Conservation (phyloP, 1,139 yeast species). For the Arxiozyma heterogenica region DNA sequence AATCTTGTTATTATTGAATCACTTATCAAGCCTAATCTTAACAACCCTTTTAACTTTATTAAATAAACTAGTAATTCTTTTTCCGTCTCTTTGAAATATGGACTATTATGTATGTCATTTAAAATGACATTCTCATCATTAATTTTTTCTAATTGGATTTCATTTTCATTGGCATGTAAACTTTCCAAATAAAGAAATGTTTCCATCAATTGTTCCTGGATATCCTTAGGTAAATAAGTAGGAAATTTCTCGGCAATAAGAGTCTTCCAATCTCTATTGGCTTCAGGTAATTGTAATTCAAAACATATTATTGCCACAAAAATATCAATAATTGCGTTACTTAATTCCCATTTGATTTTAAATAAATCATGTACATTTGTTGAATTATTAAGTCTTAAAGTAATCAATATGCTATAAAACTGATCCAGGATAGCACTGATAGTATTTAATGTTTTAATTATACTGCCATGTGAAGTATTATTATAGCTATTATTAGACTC, state of each 20-base stretch:
- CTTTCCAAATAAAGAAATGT: slow-evolving; percentile 31
- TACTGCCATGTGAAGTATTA: not conserved
- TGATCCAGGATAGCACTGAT: slow-evolving; percentile 12
- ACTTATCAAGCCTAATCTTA: slow-evolving; percentile 35
- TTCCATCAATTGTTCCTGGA: slow-evolving; percentile 24
- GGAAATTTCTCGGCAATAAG: slow-evolving; percentile 16
- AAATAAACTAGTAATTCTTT: slow-evolving; percentile 43
- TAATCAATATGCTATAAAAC: slow-evolving; percentile 9
- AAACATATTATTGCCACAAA: slow-evolving; percentile 30
- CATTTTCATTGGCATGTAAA: slow-evolving; percentile 24
- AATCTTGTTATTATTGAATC: slow-evolving; percentile 35
- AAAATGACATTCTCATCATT: slow-evolving; percentile 53
- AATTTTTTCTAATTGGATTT: slow-evolving; percentile 42
- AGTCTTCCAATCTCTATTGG: slow-evolving; percentile 18
- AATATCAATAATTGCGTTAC: slow-evolving; percentile 22
- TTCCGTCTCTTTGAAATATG: slow-evolving; percentile 26
- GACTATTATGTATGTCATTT: slow-evolving; percentile 30
- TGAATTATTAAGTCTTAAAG: slow-evolving; percentile 6
- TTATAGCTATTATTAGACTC: not conserved
- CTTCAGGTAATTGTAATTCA: slow-evolving; percentile 22
- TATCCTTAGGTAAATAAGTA: slow-evolving; percentile 10
- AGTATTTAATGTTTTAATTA: slow-evolving; percentile 8
- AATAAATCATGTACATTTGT: slow-evolving; percentile 4
- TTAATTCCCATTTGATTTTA: slow-evolving; percentile 16
- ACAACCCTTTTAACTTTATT: slow-evolving; percentile 42